phyloP scores from a whole-genome alignment of 1,139 yeast genomes.

The Kazachstania sp. region DNA sequence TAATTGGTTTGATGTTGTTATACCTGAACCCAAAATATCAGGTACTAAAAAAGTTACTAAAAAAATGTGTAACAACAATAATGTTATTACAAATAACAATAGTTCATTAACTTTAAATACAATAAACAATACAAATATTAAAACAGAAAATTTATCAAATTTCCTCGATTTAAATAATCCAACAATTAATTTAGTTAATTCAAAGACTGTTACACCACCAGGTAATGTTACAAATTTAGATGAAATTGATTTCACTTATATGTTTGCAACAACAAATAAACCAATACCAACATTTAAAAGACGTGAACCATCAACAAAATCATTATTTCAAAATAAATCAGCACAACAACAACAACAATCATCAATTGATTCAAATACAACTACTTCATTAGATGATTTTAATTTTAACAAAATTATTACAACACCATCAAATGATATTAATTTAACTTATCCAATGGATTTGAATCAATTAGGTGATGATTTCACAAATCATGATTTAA shows the following conservation, averaged over 20 bases:
- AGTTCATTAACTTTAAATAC: not conserved
- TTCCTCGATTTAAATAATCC: constrained; percentile 1
- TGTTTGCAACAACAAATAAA: constrained; percentile 16
- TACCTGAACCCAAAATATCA: constrained; percentile 18
- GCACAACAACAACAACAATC: not conserved
- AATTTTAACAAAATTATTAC: constrained; percentile 3
- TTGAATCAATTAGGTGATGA: not conserved
- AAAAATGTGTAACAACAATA: not conserved
- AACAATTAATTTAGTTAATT: not conserved
- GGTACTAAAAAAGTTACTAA: constrained; percentile 6
- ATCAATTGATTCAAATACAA: not conserved
- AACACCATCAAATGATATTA: not conserved
- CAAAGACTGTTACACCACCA: not conserved
- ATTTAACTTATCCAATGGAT: not conserved
- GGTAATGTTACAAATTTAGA: constrained; percentile 13
- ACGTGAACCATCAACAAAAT: not conserved
- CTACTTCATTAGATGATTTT: not conserved
- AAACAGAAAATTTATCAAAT: not conserved
- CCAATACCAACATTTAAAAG: not conserved
- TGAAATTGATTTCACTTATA: constrained; percentile 31
- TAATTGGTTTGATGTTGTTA: constrained; percentile 27
- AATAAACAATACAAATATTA: not conserved
- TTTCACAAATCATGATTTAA: not conserved
- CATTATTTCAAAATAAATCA: not conserved
- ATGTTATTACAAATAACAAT: not conserved